Conservation (phyloP, 345 rosid genomes). For the Bruguiera parviflora region DNA sequence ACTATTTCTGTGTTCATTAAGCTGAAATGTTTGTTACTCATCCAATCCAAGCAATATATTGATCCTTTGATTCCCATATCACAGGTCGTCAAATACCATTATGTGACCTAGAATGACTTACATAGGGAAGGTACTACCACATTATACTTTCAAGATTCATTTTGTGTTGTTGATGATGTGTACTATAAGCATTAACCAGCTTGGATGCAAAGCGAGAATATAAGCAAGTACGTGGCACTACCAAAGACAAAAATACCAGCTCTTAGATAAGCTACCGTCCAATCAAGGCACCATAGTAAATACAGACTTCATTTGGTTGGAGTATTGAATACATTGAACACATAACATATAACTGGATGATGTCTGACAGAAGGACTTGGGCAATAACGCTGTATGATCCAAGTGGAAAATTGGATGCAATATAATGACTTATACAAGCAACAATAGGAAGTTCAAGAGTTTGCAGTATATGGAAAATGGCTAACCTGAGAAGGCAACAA, state of each 20-base stretch:
- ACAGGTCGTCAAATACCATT: too few relatives aligned
- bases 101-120: too few relatives aligned
- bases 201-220: not conserved
- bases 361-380: not conserved
- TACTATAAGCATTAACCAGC: not conserved
- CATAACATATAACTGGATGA: not conserved
- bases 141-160: too few relatives aligned
- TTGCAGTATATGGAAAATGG: conserved; percentile 3
- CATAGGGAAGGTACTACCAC: too few relatives aligned
- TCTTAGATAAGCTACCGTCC: too few relatives aligned
- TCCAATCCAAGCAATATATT: not conserved
- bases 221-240: not conserved
- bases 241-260: too few relatives aligned
- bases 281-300: too few relatives aligned
- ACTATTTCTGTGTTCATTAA: not conserved
- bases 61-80: not conserved
- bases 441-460: not conserved
- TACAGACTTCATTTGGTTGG: not conserved
- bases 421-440: not conserved
- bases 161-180: not conserved
- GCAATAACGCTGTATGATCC: not conserved
- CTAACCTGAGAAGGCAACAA: conserved; percentile 77
- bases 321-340: not conserved
- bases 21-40: not conserved
- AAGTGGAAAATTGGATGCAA: not conserved